Base-by-base conservation (phyloP, 2,329 filamentous ascomycete species). In the Trichophyton mentagrophytes region DNA sequence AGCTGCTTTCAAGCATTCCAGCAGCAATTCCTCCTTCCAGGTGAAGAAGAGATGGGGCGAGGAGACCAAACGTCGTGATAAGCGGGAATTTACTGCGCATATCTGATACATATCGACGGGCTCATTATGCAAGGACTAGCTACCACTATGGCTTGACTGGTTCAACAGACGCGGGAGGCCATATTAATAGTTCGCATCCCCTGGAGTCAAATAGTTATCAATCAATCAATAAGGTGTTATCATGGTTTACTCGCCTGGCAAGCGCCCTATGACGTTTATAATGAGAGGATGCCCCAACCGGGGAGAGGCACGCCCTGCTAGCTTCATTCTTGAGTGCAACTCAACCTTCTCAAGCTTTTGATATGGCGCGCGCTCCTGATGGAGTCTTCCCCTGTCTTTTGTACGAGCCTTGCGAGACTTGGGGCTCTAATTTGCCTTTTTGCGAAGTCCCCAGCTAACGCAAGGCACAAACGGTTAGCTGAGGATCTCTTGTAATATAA, bases 401-500 rank as follows among this genome's bases (percentile, higher is more conserved):
- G 47, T n/a, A 53, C 47, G 47, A 53, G 27, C 47, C 3, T 51
- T 36, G 30, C 8, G 25, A n/a, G 27, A 17, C 27, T 55, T 55
- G 51, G 51, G 30, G 51, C 51, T 55, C 51, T 30, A 27, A 33
- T 55, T 55, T 55, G 13, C 51, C 51, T 55, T 33, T 53, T 55
- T 15, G 33, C 15, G 51, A 38, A 13, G 33, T 13, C 13, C 15
- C n/a, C 51, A 20, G 27, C 51, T 55, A 55, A 55, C 51, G 51
- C 51, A 55, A 44, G 51, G 51, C 51, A 55, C 51, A 55, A 38
- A 55, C 51, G 51, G 51, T 36, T 55, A 55, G 27, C 33, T 15
- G n/a, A 55, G 51, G 51, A 20, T 30, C 51, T 27, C 25, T 38
- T 33, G 49, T 25, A 30, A 36, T 55, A 51, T 55, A 30, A 38